phyloP scores from a whole-genome alignment of 1,284 basidiomycete species.

The Mycena sp. region DNA sequence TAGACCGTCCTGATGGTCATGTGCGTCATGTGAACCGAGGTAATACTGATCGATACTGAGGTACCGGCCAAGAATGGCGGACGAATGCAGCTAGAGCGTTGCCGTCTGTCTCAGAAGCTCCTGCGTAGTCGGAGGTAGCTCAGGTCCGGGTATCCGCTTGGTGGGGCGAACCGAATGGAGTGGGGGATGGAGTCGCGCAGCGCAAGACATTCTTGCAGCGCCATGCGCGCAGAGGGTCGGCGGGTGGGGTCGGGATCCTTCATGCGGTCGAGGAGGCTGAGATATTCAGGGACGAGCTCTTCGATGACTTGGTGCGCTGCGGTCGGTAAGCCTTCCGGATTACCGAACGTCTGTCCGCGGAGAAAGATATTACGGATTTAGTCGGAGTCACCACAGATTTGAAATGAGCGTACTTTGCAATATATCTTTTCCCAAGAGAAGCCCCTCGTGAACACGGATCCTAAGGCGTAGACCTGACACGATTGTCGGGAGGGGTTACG shows the following conservation, averaged over 20 bases:
- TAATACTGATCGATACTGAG: too few species aligned
- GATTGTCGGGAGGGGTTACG: too few species aligned
- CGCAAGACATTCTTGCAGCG: slow-evolving; percentile 5
- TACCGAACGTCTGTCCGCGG: slow-evolving; percentile 31
- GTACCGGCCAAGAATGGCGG: too few species aligned
- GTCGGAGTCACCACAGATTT: too few species aligned
- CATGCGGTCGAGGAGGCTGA: slow-evolving; percentile 20
- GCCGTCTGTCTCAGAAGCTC: too few species aligned
- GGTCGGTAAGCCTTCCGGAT: slow-evolving; percentile 18
- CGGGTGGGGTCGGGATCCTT: slow-evolving; percentile 18
- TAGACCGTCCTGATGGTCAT: too few species aligned
- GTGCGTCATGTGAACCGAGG: too few species aligned
- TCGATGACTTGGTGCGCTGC: slow-evolving; percentile 23
- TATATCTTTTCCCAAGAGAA: slow-evolving; percentile 26
- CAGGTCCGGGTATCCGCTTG: slow-evolving; percentile 17
- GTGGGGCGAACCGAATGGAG: slow-evolving; percentile 14
- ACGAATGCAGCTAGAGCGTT: too few species aligned
- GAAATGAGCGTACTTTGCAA: slow-evolving; percentile 26
- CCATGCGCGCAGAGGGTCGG: slow-evolving; percentile 12
- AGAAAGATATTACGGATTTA: too few species aligned
- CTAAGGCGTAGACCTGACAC: slow-evolving; percentile 24
- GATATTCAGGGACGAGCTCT: slow-evolving; percentile 19
- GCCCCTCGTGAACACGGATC: slow-evolving; percentile 25
- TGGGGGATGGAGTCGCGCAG: slow-evolving; percentile 1
- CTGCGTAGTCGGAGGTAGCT: neutral